Base-by-base conservation (phyloP, 495 filamentous ascomycete genomes). In the Trichoderma virens region DNA sequence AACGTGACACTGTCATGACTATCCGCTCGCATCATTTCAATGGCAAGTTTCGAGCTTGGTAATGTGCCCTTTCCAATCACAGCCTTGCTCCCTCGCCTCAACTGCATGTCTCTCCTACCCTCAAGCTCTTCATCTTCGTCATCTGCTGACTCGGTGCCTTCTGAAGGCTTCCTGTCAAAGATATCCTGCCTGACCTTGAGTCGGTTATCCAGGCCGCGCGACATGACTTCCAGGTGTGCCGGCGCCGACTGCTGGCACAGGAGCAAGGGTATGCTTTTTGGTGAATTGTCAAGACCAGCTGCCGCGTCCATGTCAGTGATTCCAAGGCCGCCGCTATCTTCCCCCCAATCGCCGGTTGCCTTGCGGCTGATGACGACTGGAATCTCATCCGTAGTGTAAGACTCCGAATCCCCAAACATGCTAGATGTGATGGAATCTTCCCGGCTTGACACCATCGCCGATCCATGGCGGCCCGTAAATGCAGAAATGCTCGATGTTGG, bases 21-120 rank as follows among this genome's bases (percentile, higher is more conserved):
- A 72, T 96, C 95, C 27, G 91, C 95, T 23, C 92, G 85, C 90
- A 96, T 92, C 92, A 97, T 96, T 75, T 97, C 92, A 41, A 88
- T 90, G 2, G 90, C 90, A 1, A 97, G 82, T 72, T 96, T 96
- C 2, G 91, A 95, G 32, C 82, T 87, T 38, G 79, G 79, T 30
- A 78, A 69, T 20, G 66, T 70, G 14, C 71, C 68, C 60, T 80
- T 82, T 62, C 63, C 66, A n/a, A 77, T 74, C 38, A 62, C n/a
- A 25, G 61, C 34, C 20, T 41, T 41, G 61, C 27, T 62, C 2
- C 61, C 39, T 34, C 61, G 61, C 27, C 61, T 43, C 38, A 73
- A 72, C 25, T 76, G 76, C 14, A 86, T 82, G 7, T 81, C 76
- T 34, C 80, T 80, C 28, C 79, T 70, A 63, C 83, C 78, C 9